Conservation (phyloP, 2,329 filamentous ascomycete genomes). For the Pseudocercospora pini-densiflorae region DNA sequence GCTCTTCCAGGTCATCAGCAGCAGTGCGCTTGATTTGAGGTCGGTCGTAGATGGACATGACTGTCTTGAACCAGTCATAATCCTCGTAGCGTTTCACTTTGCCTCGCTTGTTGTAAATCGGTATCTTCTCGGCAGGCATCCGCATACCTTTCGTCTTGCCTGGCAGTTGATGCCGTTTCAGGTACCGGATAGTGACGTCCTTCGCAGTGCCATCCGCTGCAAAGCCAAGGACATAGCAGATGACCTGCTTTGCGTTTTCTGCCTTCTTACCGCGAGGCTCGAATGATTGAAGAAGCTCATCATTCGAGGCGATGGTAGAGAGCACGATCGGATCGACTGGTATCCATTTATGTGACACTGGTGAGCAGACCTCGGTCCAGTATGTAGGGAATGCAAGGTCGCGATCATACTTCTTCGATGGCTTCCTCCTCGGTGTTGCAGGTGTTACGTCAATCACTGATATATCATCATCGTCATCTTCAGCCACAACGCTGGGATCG, state of each 20-base stretch:
- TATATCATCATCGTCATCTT: constrained; percentile 60
- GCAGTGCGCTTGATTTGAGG: constrained; percentile 62
- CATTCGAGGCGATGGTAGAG: constrained; percentile 71
- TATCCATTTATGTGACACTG: constrained; percentile 76
- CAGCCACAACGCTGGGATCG: constrained; percentile 18
- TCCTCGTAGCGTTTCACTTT: constrained; percentile 77
- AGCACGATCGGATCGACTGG: constrained; percentile 76
- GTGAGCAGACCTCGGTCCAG: constrained; percentile 89
- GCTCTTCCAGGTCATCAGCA: constrained; percentile 79
- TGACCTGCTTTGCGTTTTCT: constrained; percentile 84
- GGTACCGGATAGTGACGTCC: constrained; percentile 90
- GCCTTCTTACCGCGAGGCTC: constrained; percentile 84
- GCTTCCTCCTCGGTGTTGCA: constrained; percentile 47
- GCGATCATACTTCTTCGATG: constrained; percentile 65
- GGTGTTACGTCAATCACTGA: constrained; percentile 63
- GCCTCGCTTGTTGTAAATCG: constrained; percentile 76
- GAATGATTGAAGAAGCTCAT: constrained; percentile 73
- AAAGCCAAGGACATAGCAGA: constrained; percentile 85
- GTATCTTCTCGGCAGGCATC: constrained; percentile 77
- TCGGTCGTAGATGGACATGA: constrained; percentile 74
- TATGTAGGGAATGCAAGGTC: constrained; percentile 87
- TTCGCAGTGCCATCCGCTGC: constrained; percentile 87
- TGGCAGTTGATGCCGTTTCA: constrained; percentile 79
- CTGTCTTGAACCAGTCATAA: constrained; percentile 85
- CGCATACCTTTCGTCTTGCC: constrained; percentile 88